These are phyloP conservation scores for Fusarium chuoi DNA, from an alignment of 2,329 filamentous ascomycete genomes.

Conservation along the genomic window DNA sequence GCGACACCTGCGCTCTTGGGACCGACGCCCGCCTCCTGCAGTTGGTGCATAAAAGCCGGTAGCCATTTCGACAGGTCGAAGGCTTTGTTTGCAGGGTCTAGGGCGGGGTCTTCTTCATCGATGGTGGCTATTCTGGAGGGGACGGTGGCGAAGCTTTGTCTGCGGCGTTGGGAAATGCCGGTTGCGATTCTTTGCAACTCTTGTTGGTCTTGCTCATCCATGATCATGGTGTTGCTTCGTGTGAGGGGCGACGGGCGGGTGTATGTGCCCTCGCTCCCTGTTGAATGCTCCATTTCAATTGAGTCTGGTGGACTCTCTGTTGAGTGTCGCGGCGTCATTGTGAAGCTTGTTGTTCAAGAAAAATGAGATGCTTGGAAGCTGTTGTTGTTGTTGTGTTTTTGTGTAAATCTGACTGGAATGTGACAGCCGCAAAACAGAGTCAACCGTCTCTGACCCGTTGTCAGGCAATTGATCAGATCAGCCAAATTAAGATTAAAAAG, in stretches of 20 bases:
- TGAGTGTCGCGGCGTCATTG: not conserved
- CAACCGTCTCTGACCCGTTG: not conserved
- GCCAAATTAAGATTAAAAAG: not conserved
- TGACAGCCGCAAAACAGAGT: not conserved
- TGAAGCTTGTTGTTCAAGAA: not conserved
- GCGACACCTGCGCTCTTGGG: slow-evolving; percentile 48
- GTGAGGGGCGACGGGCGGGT: not conserved
- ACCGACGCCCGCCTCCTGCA: not conserved
- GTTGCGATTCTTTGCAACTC: slow-evolving; percentile 20
- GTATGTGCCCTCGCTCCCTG: not conserved
- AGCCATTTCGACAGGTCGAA: slow-evolving; percentile 27
- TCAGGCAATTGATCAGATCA: not conserved
- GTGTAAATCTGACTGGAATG: not conserved
- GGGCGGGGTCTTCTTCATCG: not conserved
- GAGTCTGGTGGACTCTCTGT: not conserved
- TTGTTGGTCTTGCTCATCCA: slow-evolving; percentile 12
- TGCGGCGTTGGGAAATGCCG: slow-evolving; percentile 7
- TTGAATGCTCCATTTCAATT: not conserved
- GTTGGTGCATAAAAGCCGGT: slow-evolving; percentile 5
- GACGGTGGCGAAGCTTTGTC: not conserved
- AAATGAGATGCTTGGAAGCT: not conserved
- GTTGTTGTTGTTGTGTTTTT: not conserved
- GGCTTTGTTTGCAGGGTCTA: slow-evolving; percentile 14
- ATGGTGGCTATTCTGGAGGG: not conserved
- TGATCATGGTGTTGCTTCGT: slow-evolving; percentile 12